Evolutionary conservation across 768 basidiomycete species (phyloP).

Genomic region (Mycena polygramma): DNA sequence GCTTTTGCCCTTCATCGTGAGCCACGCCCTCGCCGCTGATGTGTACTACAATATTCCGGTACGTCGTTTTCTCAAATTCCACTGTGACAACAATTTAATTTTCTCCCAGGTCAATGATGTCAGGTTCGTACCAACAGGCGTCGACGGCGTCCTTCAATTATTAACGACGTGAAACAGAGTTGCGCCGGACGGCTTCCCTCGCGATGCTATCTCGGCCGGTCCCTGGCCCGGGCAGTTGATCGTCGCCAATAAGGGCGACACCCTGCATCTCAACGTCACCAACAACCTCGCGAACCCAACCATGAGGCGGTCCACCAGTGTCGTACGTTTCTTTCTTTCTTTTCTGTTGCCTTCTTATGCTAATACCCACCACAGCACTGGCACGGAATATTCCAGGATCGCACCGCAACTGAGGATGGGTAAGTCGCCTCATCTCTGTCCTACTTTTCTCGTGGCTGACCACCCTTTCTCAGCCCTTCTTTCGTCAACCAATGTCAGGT

Average conservation of each 20-base stretch:
- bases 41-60: slow-evolving; percentile 9
- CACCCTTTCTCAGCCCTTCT: too few species aligned
- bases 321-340: not conserved
- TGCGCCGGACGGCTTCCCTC: slow-evolving; percentile 57
- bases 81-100: too few species aligned
- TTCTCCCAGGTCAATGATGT: too few species aligned
- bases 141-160: not conserved
- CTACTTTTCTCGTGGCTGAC: too few species aligned
- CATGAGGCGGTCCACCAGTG: slow-evolving; percentile 45
- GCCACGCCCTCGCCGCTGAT: slow-evolving; percentile 6
- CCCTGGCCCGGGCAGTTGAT: slow-evolving; percentile 55
- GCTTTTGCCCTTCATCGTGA: slow-evolving; percentile 11
- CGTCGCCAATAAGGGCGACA: slow-evolving; percentile 53
- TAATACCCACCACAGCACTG: too few species aligned
- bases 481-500: too few species aligned
- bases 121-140: too few species aligned
- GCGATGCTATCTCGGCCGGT: too few species aligned
- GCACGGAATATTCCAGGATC: too few species aligned
- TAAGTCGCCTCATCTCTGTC: too few species aligned
- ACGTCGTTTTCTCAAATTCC: not conserved
- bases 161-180: slow-evolving; percentile 46
- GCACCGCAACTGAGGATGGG: too few species aligned
- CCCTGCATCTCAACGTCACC: slow-evolving; percentile 49
- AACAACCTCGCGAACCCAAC: slow-evolving; percentile 47
- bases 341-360: too few species aligned